A percentile compares a stretch with the other conserved stretches of the same genome.
phyloP scores from a whole-genome alignment of 2,329 filamentous ascomycete genomes.

The Aspergillus brasiliensis region DNA sequence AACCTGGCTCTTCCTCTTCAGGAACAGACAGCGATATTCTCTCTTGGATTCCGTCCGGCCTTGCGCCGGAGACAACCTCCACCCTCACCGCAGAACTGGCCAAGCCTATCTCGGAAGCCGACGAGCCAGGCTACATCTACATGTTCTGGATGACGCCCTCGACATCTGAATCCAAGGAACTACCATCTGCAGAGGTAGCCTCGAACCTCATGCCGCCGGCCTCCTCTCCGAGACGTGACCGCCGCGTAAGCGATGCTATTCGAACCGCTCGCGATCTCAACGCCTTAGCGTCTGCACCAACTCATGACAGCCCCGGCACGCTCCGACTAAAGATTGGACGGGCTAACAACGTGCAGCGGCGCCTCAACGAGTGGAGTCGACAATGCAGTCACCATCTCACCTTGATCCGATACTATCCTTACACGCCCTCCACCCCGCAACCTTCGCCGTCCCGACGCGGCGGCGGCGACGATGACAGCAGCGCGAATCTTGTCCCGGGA shows the following conservation, averaged over 20 bases:
- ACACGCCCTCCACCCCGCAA: conserved; percentile 47
- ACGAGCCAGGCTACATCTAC: conserved; percentile 93
- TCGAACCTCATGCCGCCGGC: conserved; percentile 61
- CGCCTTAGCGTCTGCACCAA: conserved; percentile 33
- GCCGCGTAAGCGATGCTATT: conserved; percentile 41
- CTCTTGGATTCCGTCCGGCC: conserved; percentile 68
- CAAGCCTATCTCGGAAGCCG: conserved; percentile 71
- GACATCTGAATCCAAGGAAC: conserved; percentile 45
- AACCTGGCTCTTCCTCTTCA: conserved; percentile 24
- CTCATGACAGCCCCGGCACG: conserved; percentile 53
- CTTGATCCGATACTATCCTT: conserved; percentile 89
- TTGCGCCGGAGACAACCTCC: conserved; percentile 69
- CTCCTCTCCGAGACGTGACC: conserved; percentile 27
- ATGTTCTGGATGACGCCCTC: conserved; percentile 93
- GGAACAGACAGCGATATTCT: conserved; percentile 54
- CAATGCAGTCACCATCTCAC: conserved; percentile 91
- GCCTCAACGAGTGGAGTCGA: conserved; percentile 88
- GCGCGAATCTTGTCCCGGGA: conserved; percentile 28
- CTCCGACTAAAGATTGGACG: conserved; percentile 68
- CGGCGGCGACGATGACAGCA: neutral
- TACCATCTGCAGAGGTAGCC: conserved; percentile 61
- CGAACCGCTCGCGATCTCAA: conserved; percentile 39
- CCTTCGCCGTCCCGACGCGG: conserved; percentile 17
- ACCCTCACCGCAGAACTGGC: conserved; percentile 73
- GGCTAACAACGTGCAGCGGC: conserved; percentile 80